phyloP scores from a whole-genome alignment of 2,329 filamentous ascomycete genomes.

The Penicillium sp. region DNA sequence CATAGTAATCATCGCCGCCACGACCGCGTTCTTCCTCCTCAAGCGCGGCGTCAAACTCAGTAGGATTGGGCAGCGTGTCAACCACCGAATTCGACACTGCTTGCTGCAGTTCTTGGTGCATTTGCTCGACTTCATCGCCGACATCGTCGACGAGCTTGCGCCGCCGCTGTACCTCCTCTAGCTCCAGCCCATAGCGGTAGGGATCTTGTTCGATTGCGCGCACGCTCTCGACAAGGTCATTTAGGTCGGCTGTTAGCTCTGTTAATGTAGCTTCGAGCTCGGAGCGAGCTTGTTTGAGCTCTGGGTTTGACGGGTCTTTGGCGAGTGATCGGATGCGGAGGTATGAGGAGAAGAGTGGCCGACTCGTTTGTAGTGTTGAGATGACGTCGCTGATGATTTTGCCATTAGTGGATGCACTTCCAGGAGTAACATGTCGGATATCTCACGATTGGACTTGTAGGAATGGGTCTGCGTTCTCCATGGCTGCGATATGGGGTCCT shows the following conservation, averaged over 20 bases:
- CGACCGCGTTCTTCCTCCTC: slow-evolving; percentile 40
- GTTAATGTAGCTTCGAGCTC: slow-evolving; percentile 77
- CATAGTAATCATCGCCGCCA: slow-evolving; percentile 63
- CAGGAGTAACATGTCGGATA: not conserved
- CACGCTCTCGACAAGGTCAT: slow-evolving; percentile 84
- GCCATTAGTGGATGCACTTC: slow-evolving; percentile 11
- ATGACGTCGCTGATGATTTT: slow-evolving; percentile 72
- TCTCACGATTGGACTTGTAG: slow-evolving; percentile 50
- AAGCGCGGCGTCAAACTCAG: slow-evolving; percentile 52
- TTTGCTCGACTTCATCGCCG: slow-evolving; percentile 82
- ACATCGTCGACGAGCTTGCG: slow-evolving; percentile 83
- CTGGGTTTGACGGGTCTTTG: slow-evolving; percentile 67
- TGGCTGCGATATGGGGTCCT: slow-evolving; percentile 19
- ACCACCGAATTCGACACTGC: slow-evolving; percentile 46
- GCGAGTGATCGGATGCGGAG: slow-evolving; percentile 89
- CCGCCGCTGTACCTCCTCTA: slow-evolving; percentile 76
- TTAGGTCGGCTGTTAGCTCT: slow-evolving; percentile 79
- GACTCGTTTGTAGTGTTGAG: slow-evolving; percentile 72
- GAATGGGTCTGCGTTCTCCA: slow-evolving; percentile 46
- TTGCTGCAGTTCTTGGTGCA: slow-evolving; percentile 76
- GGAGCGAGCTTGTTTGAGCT: slow-evolving; percentile 61
- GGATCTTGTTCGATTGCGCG: slow-evolving; percentile 84
- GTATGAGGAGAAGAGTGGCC: slow-evolving; percentile 90
- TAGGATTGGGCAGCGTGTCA: slow-evolving; percentile 58
- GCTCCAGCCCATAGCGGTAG: slow-evolving; percentile 78